Base-by-base conservation (phyloP, 306 rosid genomes). In the Canavalia ensiformis region DNA sequence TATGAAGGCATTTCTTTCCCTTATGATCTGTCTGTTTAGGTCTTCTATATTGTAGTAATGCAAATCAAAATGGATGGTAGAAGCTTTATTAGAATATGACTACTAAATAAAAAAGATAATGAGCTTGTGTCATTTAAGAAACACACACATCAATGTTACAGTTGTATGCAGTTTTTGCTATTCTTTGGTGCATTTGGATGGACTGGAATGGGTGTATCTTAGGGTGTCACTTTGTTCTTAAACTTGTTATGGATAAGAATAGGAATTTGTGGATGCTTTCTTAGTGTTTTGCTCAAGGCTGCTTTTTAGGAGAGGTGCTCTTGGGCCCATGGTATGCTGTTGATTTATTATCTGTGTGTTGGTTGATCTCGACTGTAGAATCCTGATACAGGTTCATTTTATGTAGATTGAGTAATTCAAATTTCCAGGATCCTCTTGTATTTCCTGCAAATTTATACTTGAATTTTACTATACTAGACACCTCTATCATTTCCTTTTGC, bases 1-100 rank as follows among this genome's bases (percentile, higher is more conserved):
- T 47, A 13, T 46, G 35, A 55, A 58, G 12, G 11, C 70, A 3
- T 39, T 64, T 30, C 51, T 50, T 50, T 18, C 4, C 44, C 46
- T 51, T 37, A 33, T 11, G 25, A 18, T 69, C 34, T 56, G 7
- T 33, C 55, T 78, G 25, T 79, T 4, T 63, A 25, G 29, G 25
- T 8, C 77, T 8, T 75, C 29, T 12, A 42, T 65, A 11, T 82
- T 79, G 56, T 42, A 71, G 25, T 35, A 3, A 31, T 50, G 52
- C 9, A 44, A 60, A 35, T 77, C 1, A 0, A 45, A 73, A 55
- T 62, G 54, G 44, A 31, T 70, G 51, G 30, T 62, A 33, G 45
- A 41, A 11, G 34, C n/a, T 8, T 18, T 18, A 18, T 18, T 18
- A 18, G 25, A 18, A 18, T 18, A 18, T 18, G 25, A 18, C 25